Conservation (phyloP, 1,284 basidiomycete genomes). For the Phenoliferia sp. region DNA sequence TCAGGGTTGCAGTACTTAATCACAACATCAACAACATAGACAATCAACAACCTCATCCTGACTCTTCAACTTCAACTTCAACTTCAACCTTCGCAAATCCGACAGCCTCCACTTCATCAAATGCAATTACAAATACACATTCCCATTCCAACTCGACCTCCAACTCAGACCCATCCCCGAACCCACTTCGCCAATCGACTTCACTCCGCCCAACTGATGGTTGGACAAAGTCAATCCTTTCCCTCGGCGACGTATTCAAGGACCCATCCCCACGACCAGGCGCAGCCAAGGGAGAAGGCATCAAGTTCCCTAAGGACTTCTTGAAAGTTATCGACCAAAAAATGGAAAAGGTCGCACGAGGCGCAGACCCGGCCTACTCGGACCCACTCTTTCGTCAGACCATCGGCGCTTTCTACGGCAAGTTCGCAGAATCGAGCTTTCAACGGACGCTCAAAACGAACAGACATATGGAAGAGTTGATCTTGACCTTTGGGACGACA, state of each 20-base stretch:
- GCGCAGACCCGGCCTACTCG: constrained; percentile 73
- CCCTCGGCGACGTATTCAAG: constrained; percentile 69
- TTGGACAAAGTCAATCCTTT: constrained; percentile 49
- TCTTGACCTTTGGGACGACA: constrained; percentile 89
- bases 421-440: constrained; percentile 66
- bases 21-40: constrained; percentile 22
- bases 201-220: constrained; percentile 25
- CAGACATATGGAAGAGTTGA: constrained; percentile 93
- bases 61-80: constrained; percentile 3
- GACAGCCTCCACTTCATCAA: constrained; percentile 7
- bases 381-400: constrained; percentile 81
- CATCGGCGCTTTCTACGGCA: constrained; percentile 81
- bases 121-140: neutral
- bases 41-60: neutral
- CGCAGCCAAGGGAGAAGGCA: constrained; percentile 54
- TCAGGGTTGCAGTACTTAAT: constrained; percentile 31
- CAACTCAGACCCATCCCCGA: no score
- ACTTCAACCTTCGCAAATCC: neutral
- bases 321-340: constrained; percentile 80
- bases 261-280: no score
- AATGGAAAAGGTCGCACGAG: constrained; percentile 85
- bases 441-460: constrained; percentile 89
- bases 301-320: constrained; percentile 87
- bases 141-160: no score
- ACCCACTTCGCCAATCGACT: neutral